Base-by-base conservation (phyloP, 257 asterid genomes). In the Ehretia macrophylla region DNA sequence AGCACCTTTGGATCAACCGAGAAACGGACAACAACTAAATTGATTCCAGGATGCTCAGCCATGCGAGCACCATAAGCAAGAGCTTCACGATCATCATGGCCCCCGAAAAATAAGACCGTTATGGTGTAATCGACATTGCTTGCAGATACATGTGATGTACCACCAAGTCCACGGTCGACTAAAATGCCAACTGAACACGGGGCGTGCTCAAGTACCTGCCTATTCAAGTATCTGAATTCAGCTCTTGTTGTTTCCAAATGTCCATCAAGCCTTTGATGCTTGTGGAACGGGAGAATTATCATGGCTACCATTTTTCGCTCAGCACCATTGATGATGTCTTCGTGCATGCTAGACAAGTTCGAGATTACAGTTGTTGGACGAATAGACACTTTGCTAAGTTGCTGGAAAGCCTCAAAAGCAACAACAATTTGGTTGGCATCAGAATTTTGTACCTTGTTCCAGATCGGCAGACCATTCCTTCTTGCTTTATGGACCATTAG, bases 161-260 rank as follows among this genome's bases (percentile, higher is more conserved):
- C 95, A n/a, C 95, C 95, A 0, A 85, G 74, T 13, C 95, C 95
- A 12, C 95, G 72, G 39, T 85, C 95, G 0, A 85, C 73, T n/a
- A 85, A 55, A 38, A 85, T 79, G 11, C 84, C 88, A 8, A 85
- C 91, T 0, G 95, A 85, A 49, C 95, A 85, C 0, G 95, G 91
- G 0, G 95, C 83, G 1, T 68, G 75, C 60, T 74, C 68, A 8
- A 85, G 91, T 49, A 85, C 95, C 73, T 72, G 75, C 38, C 83
- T 74, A 76, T 85, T 83, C 8, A 85, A 86, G 21, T 66, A 47
- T 69, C 86, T 69, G 16, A 83, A 59, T 11, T 83, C 86, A 0
- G 68, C 67, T 10, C 95, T 67, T 13, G 86, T 74, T 0, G 88
- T 83, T 69, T 83, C 95, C 54, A 85, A 69, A 11, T 68, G 83